These are phyloP conservation scores for Entonaema liquescens DNA, from an alignment of 495 filamentous ascomycete species.

Conservation along the genomic window DNA sequence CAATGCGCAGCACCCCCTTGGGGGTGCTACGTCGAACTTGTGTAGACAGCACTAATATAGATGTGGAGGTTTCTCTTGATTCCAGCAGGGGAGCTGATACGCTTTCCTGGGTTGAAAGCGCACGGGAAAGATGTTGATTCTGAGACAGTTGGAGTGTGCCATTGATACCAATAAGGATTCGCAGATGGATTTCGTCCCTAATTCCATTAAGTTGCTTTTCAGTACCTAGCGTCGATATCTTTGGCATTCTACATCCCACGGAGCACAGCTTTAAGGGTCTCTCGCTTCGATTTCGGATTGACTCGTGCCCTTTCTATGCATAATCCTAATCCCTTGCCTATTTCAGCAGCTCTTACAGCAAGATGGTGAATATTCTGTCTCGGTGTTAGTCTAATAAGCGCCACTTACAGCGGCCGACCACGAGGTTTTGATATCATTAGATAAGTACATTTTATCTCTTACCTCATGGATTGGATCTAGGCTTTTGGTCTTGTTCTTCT, in stretches of 20 bases:
- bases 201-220: conserved; percentile 11
- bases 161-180: too few species aligned
- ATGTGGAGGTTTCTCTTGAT: not conserved
- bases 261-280: not conserved
- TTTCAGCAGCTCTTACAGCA: too few species aligned
- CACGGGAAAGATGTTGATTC: not conserved
- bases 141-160: not conserved
- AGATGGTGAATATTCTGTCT: too few species aligned
- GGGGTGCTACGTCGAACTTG: too few species aligned
- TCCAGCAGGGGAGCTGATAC: not conserved
- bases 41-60: too few species aligned
- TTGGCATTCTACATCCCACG: conserved; percentile 17
- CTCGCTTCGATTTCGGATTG: conserved; percentile 2
- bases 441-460: not conserved
- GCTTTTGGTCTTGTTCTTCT: not conserved
- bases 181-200: too few species aligned
- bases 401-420: too few species aligned
- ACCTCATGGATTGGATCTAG: too few species aligned
- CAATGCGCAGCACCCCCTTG: too few species aligned
- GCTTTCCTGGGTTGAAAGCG: conserved; percentile 1
- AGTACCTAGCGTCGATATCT: conserved; percentile 11
- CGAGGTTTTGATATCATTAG: not conserved
- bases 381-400: too few species aligned
- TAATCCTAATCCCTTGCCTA: too few species aligned
- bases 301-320: not conserved